These are phyloP conservation scores for Rhexocercosporidium sp. DNA, from an alignment of 2,329 filamentous ascomycete genomes.

Conservation along the genomic window DNA sequence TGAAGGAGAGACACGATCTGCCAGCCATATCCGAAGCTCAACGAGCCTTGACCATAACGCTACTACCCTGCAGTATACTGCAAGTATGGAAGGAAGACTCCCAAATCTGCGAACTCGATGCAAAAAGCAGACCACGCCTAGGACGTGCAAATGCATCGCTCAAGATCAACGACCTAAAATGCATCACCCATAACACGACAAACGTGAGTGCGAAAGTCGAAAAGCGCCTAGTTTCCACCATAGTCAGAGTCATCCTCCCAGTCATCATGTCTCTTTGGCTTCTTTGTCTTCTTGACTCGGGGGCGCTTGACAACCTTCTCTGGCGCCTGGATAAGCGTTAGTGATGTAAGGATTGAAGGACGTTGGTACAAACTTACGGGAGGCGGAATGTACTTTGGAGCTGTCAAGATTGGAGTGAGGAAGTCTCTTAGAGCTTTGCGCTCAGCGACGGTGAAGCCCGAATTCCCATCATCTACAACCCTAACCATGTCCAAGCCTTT, in stretches of 20 bases:
- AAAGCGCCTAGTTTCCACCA: not conserved
- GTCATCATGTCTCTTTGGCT: slow-evolving; percentile 3
- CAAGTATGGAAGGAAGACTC: too few species aligned
- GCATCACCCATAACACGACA: not conserved
- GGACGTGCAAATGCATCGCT: not conserved
- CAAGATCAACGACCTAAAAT: not conserved
- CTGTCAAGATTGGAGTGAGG: slow-evolving; percentile 3
- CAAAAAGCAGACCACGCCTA: too few species aligned
- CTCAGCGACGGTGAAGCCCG: slow-evolving; percentile 5
- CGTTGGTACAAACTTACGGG: not conserved
- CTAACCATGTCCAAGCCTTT: slow-evolving; percentile 29
- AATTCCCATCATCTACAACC: not conserved
- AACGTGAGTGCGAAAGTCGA: not conserved
- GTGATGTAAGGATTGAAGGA: not conserved
- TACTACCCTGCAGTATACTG: not conserved
- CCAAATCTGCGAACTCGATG: not conserved
- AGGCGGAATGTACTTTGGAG: not conserved
- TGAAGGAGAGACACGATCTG: not conserved
- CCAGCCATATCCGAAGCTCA: not conserved
- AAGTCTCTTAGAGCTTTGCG: slow-evolving; percentile 17
- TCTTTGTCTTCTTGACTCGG: not conserved
- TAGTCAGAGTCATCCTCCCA: slow-evolving; percentile 16
- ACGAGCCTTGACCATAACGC: not conserved
- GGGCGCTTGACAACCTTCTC: not conserved
- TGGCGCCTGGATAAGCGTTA: not conserved